Percentiles rank a stretch among this genome's conserved stretches.
Conservation (phyloP, 129 eudicot species). For the Deinandra increscens region DNA sequence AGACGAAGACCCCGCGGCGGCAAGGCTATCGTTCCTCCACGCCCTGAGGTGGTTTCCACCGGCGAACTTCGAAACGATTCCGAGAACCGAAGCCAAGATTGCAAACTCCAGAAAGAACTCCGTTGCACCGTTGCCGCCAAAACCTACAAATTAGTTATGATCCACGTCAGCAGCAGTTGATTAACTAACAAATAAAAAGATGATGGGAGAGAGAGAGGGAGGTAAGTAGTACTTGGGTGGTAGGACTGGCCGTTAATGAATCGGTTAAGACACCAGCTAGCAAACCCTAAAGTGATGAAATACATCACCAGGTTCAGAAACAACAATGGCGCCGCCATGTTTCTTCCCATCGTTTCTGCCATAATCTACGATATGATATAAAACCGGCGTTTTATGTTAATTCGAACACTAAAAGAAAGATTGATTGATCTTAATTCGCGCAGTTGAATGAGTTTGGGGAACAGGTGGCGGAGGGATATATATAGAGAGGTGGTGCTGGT, state of each 20-base stretch:
- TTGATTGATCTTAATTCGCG: no score
- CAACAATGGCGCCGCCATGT: constrained; percentile 84
- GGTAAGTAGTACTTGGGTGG: constrained; percentile 92
- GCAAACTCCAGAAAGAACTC: constrained; percentile 60
- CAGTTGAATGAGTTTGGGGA: no score
- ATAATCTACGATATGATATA: no score
- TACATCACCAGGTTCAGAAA: constrained; percentile 77
- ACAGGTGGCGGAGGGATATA: no score
- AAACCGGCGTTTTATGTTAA: no score
- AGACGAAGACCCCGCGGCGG: constrained; percentile 81
- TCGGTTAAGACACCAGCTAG: constrained; percentile 79
- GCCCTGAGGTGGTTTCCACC: constrained; percentile 81
- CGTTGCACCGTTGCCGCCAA: constrained; percentile 92
- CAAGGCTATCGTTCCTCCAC: constrained; percentile 90
- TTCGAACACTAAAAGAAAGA: no score
- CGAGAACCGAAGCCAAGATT: constrained; percentile 66
- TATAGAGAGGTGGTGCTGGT: constrained; percentile 23
- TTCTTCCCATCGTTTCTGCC: constrained; percentile 71
- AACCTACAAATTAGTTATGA: constrained; percentile 50
- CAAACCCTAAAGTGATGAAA: constrained; percentile 64
- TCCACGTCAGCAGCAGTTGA: no score
- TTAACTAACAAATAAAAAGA: no score
- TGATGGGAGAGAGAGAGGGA: no score
- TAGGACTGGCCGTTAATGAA: constrained; percentile 61
- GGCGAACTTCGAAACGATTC: constrained; percentile 70